phyloP scores from a whole-genome alignment of 345 rosid genomes.

The Toxicodendron radicans region DNA sequence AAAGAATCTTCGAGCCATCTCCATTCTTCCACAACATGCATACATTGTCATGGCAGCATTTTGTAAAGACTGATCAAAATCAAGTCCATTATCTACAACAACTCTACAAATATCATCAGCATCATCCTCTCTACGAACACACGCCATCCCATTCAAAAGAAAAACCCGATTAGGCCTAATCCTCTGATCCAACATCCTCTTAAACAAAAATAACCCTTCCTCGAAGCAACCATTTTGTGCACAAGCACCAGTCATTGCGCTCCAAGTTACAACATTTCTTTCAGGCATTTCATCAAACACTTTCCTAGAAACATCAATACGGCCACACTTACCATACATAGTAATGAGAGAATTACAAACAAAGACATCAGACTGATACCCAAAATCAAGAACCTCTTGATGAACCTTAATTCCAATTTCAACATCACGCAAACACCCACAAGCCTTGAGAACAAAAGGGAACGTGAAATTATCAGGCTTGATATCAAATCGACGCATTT shows the following conservation, averaged over 20 bases:
- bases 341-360: constrained; percentile 42
- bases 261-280: constrained; percentile 40
- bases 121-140: constrained; percentile 19
- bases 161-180: constrained; percentile 23
- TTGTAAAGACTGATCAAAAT: constrained; percentile 25
- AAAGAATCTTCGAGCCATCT: constrained; percentile 27
- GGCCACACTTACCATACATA: constrained; percentile 42
- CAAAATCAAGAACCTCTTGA: constrained; percentile 23
- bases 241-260: constrained; percentile 32
- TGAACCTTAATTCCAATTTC: constrained; percentile 33
- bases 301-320: constrained; percentile 11
- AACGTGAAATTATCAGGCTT: constrained; percentile 39
- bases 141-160: constrained; percentile 33
- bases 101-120: constrained; percentile 28
- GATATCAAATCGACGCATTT: constrained; percentile 29
- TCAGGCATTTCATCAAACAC: constrained; percentile 35
- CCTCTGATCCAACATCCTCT: constrained; percentile 33
- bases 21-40: constrained; percentile 30
- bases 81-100: constrained; percentile 26
- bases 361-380: constrained; percentile 31
- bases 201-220: constrained; percentile 31
- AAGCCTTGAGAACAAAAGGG: constrained; percentile 46
- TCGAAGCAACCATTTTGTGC: constrained; percentile 16
- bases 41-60: constrained; percentile 28
- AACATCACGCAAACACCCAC: constrained; percentile 27